Evolutionary conservation across 2,329 filamentous ascomycete species (phyloP).

Genomic region (Pseudogymnoascus sp.): DNA sequence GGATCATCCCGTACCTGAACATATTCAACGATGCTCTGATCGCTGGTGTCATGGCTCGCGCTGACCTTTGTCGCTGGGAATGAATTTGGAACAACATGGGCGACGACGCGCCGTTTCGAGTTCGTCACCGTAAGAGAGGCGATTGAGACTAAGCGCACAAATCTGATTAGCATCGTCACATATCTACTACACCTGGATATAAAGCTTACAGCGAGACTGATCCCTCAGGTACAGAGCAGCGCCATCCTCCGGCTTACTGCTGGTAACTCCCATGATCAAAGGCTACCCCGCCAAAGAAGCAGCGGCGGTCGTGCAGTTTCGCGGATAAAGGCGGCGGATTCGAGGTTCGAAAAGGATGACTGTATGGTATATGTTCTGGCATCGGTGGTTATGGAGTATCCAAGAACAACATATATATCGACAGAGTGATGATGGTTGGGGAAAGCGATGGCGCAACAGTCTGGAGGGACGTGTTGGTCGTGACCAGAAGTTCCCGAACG

Average conservation of each 20-base stretch:
- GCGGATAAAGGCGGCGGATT: not conserved
- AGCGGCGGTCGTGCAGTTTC: not conserved
- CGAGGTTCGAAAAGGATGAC: not conserved
- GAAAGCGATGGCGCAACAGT: not conserved
- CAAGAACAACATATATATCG: conserved; percentile 1
- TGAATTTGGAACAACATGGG: conserved; percentile 75
- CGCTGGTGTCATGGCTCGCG: conserved; percentile 63
- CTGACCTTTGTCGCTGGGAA: conserved; percentile 75
- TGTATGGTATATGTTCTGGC: not conserved
- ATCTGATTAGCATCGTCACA: conserved; percentile 8
- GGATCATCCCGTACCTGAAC: conserved; percentile 62
- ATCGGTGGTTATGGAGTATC: conserved; percentile 3
- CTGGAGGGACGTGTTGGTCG: conserved; percentile 6
- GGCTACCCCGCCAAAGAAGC: conserved; percentile 23
- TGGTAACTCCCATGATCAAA: conserved; percentile 75
- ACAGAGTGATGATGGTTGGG: not conserved
- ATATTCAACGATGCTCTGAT: conserved; percentile 76
- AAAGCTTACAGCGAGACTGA: conserved; percentile 76
- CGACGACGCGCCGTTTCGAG: conserved; percentile 64
- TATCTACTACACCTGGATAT: conserved; percentile 19
- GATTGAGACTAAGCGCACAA: conserved; percentile 62
- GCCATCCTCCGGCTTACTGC: conserved; percentile 80
- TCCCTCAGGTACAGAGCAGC: conserved; percentile 77
- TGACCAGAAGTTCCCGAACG: conserved; percentile 2
- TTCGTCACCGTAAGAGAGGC: conserved; percentile 76